Conservation (phyloP, 257 asterid species). For the Linaria vulgaris region DNA sequence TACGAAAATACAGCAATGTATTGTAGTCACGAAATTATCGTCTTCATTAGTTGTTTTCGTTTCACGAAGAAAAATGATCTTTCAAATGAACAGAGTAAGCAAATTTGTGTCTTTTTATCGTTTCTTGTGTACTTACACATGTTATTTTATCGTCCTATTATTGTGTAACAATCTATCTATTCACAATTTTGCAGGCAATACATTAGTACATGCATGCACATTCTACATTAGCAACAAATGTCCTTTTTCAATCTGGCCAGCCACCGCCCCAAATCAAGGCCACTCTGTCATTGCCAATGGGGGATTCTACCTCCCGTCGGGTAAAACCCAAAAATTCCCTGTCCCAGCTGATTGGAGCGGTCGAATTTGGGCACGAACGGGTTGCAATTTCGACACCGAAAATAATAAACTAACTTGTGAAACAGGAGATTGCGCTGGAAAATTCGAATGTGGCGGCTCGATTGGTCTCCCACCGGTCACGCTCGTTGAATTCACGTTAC, state of each 20-base stretch:
- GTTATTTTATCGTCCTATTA: too few relatives aligned
- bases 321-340: constrained; percentile 27
- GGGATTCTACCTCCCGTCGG: constrained; percentile 67
- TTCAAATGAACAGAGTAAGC: too few relatives aligned
- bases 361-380: constrained; percentile 88
- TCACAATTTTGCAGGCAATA: constrained; percentile 34
- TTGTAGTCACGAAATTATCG: too few relatives aligned
- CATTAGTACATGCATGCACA: constrained; percentile 42
- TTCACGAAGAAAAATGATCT: too few relatives aligned
- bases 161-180: too few relatives aligned
- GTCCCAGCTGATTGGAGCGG: constrained; percentile 75
- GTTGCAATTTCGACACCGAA: constrained; percentile 46
- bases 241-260: constrained; percentile 85
- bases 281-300: constrained; percentile 65
- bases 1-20: too few relatives aligned
- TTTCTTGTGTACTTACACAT: too few relatives aligned
- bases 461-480: constrained; percentile 82
- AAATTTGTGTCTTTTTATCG: too few relatives aligned
- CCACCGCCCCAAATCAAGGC: constrained; percentile 68
- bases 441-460: constrained; percentile 56
- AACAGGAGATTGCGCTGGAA: constrained; percentile 80
- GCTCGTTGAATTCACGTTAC: constrained; percentile 55
- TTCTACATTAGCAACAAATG: constrained; percentile 71
- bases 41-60: too few relatives aligned
- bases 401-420: constrained; percentile 49